phyloP scores from a whole-genome alignment of 2,329 filamentous ascomycete genomes.

The Pseudogymnoascus sp. region DNA sequence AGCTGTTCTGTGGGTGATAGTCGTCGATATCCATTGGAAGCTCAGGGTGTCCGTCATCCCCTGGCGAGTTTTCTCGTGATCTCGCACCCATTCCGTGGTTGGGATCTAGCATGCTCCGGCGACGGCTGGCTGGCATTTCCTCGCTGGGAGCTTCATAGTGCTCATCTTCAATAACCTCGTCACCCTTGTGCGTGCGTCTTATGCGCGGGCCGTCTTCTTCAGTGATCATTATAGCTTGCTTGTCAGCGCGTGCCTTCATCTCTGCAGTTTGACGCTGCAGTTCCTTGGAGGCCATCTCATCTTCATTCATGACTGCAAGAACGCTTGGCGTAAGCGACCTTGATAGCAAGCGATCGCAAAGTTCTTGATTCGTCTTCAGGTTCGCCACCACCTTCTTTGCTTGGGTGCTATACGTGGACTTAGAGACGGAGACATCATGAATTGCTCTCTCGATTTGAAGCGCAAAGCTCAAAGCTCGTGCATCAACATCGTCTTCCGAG shows the following conservation, averaged over 20 bases:
- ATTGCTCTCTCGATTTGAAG: slow-evolving; percentile 73
- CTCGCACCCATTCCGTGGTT: slow-evolving; percentile 28
- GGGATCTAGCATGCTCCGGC: slow-evolving; percentile 34
- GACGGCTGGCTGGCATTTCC: slow-evolving; percentile 25
- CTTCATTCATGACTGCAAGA: slow-evolving; percentile 78
- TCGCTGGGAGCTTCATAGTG: slow-evolving; percentile 35
- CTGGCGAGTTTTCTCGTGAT: slow-evolving; percentile 31
- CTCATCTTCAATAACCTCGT: slow-evolving; percentile 80
- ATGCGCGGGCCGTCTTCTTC: slow-evolving; percentile 70
- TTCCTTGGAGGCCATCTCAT: slow-evolving; percentile 89
- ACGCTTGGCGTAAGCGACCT: slow-evolving; percentile 64
- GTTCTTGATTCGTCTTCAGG: slow-evolving; percentile 76
- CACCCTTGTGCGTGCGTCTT: slow-evolving; percentile 87
- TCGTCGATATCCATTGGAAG: slow-evolving; percentile 27
- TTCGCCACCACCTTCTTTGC: slow-evolving; percentile 76
- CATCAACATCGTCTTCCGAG: slow-evolving; percentile 56
- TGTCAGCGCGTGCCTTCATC: slow-evolving; percentile 70
- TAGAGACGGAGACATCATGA: slow-evolving; percentile 46
- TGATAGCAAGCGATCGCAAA: slow-evolving; percentile 69
- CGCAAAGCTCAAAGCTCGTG: slow-evolving; percentile 62
- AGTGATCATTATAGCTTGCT: slow-evolving; percentile 75
- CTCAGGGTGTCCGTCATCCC: slow-evolving; percentile 20
- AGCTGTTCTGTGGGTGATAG: slow-evolving; percentile 24
- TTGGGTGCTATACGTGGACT: slow-evolving; percentile 51
- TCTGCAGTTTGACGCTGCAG: slow-evolving; percentile 69